These are phyloP conservation scores for Leucoagaricus sp. DNA, from an alignment of 1,284 basidiomycete genomes.

Conservation along the genomic window DNA sequence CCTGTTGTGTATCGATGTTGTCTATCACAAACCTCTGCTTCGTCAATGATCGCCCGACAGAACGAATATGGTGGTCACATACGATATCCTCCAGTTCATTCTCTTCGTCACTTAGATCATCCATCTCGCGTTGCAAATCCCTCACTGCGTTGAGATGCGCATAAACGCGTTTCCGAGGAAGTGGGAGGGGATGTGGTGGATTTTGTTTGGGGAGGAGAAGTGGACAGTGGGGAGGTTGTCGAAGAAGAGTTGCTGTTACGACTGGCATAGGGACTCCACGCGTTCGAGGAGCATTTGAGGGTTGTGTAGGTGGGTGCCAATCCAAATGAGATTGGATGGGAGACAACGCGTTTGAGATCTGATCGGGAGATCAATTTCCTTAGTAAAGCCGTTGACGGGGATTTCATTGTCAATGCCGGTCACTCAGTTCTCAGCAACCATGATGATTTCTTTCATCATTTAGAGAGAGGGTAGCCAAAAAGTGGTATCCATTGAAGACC, in stretches of 20 bases:
- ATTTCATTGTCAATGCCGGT: too few relatives aligned
- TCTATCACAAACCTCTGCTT: slow-evolving; percentile 43
- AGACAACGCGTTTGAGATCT: neutral
- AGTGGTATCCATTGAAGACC: too few relatives aligned
- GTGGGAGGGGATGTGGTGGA: slow-evolving; percentile 64
- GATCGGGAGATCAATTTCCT: too few relatives aligned
- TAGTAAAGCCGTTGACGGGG: too few relatives aligned
- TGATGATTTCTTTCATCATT: too few relatives aligned
- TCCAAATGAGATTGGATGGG: too few relatives aligned
- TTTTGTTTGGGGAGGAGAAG: slow-evolving; percentile 66
- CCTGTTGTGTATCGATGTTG: slow-evolving; percentile 57
- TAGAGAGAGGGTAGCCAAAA: too few relatives aligned
- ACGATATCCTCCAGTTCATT: slow-evolving; percentile 75
- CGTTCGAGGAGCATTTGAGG: neutral
- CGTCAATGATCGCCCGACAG: too few relatives aligned
- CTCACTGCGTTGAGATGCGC: slow-evolving; percentile 60
- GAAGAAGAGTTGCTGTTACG: slow-evolving; percentile 69
- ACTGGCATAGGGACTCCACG: slow-evolving; percentile 42
- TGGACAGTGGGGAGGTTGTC: slow-evolving; percentile 61
- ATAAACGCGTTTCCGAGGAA: slow-evolving; percentile 50
- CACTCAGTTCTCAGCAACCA: too few relatives aligned
- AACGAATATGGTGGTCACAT: slow-evolving; percentile 23
- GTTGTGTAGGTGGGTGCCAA: neutral
- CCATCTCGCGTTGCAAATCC: slow-evolving; percentile 78
- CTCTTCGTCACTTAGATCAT: slow-evolving; percentile 85